A percentile compares a stretch with the other conserved stretches of the same genome.
Conservation (phyloP, 179 eudicot genomes). For the Actinidia chinensis region DNA sequence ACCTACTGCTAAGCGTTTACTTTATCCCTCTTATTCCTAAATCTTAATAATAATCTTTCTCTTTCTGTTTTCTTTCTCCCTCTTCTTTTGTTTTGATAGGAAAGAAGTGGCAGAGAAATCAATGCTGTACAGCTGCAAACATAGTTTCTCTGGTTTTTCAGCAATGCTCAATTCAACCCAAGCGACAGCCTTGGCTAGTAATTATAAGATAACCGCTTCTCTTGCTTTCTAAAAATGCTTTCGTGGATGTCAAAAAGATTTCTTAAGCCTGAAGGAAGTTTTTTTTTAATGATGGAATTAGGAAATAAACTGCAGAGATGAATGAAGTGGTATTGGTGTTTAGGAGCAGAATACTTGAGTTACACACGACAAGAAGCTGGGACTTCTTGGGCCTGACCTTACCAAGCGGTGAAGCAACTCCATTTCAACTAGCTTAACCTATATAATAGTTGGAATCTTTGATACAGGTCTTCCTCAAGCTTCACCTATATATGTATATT, state of each 20-base stretch:
- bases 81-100: slow-evolving; percentile 21
- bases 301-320: slow-evolving; percentile 32
- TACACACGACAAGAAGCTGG: slow-evolving; percentile 85
- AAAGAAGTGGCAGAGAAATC: slow-evolving; percentile 49
- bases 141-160: slow-evolving; percentile 61
- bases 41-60: background rate
- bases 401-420: slow-evolving; percentile 24
- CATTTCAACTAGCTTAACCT: slow-evolving; percentile 39
- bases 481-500: background rate
- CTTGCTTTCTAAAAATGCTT: background rate
- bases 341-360: slow-evolving; percentile 42
- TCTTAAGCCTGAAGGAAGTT: background rate
- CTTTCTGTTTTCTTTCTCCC: background rate
- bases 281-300: background rate
- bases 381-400: slow-evolving; percentile 61
- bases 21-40: background rate
- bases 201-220: slow-evolving; percentile 6
- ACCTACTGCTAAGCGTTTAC: background rate
- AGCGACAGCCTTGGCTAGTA: slow-evolving; percentile 48
- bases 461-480: slow-evolving; percentile 38
- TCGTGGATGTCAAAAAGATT: background rate
- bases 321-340: slow-evolving; percentile 61
- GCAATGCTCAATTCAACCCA: slow-evolving; percentile 56
- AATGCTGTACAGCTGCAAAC: slow-evolving; percentile 64
- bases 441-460: slow-evolving; percentile 42